Evolutionary conservation across 305 asterid species (phyloP).

Genomic region (Fraxinus floribunda): DNA sequence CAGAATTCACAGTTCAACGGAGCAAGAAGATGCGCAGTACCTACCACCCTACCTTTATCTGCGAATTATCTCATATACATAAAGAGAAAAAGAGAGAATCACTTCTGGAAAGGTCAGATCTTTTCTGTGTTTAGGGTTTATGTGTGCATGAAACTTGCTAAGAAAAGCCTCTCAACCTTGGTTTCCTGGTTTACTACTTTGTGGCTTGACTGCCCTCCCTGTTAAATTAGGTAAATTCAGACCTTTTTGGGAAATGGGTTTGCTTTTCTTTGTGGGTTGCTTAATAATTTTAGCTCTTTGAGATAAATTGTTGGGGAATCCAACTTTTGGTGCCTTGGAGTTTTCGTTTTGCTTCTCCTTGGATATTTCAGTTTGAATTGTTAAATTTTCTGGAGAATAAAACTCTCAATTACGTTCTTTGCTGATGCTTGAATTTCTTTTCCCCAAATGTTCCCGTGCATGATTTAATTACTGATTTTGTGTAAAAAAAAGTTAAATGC

Average conservation of each 20-base stretch:
- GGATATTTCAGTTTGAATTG: background rate
- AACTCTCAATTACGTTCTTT: background rate
- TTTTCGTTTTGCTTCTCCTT: background rate
- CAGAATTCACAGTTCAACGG: background rate
- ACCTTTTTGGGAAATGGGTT: conserved; percentile 6
- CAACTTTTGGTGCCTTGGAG: background rate
- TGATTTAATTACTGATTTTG: background rate
- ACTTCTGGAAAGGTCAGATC: background rate
- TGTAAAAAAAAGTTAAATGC: background rate
- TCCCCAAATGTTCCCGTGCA: background rate
- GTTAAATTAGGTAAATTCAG: background rate
- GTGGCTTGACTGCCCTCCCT: background rate
- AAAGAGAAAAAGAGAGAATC: background rate
- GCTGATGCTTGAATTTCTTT: background rate
- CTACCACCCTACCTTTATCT: background rate
- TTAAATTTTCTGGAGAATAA: background rate
- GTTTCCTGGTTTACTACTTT: background rate
- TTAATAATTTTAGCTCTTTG: background rate
- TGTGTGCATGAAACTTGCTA: background rate
- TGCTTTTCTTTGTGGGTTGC: conserved; percentile 3
- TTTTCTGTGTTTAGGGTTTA: background rate
- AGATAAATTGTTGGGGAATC: background rate
- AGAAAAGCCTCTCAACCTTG: background rate
- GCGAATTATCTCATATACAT: background rate
- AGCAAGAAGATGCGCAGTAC: background rate